A percentile compares a stretch with the other conserved stretches of the same genome.
Conservation (phyloP, 805 yeast genomes). For the Candida ponderosae region DNA sequence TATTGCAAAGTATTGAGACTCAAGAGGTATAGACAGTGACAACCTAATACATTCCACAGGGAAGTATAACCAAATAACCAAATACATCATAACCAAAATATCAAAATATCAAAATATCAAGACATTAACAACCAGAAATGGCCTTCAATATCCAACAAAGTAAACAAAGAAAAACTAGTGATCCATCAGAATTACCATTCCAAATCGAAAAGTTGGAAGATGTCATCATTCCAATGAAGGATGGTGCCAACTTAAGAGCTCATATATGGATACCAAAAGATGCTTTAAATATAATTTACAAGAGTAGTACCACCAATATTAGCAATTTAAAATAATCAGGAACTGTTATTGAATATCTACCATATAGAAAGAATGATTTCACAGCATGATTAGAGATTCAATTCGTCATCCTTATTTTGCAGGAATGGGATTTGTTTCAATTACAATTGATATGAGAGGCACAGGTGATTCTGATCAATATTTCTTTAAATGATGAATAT, state of each 20-base stretch:
- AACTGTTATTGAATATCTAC: constrained; percentile 35
- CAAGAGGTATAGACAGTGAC: no score
- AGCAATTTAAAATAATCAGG: constrained; percentile 26
- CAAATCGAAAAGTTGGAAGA: constrained; percentile 26
- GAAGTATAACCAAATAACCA: no score
- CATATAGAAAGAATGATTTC: constrained; percentile 36
- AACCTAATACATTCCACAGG: no score
- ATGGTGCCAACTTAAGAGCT: constrained; percentile 30
- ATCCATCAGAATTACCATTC: constrained; percentile 21
- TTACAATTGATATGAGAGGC: constrained; percentile 41
- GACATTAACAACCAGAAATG: no score
- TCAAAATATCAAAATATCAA: no score
- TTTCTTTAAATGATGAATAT: constrained; percentile 32
- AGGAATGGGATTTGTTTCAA: constrained; percentile 36
- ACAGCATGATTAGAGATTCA: constrained; percentile 36
- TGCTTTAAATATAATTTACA: constrained; percentile 21
- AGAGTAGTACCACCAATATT: no score
- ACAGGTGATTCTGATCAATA: constrained; percentile 36
- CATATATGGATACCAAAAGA: constrained; percentile 36
- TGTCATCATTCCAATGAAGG: constrained; percentile 29
- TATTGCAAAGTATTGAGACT: no score
- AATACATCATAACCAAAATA: no score
- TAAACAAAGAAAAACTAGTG: constrained; percentile 17
- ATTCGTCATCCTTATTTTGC: constrained; percentile 40
- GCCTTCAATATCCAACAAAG: constrained; percentile 35